Base-by-base conservation (phyloP, 2,329 filamentous ascomycete species). In the Talaromyces pinophilus region DNA sequence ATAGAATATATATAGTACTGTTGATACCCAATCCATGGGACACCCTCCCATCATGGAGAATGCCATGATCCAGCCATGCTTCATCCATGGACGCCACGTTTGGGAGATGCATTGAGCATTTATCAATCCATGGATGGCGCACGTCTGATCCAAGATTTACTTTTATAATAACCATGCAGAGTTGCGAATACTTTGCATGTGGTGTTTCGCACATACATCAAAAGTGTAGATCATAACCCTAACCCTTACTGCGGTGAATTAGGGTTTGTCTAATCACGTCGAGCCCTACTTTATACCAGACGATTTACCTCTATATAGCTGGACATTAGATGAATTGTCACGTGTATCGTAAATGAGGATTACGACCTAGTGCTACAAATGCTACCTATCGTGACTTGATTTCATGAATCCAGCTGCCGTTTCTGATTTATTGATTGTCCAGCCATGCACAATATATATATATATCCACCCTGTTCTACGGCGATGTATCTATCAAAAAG, bases 21-120 rank as follows among this genome's bases (percentile, higher is more conserved):
- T 44, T 33, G 50, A 54, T 30, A 50, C 46, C 22, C 10, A 50
- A 15, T 28, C 22, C 46, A 50, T 28, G 46, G 46, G 5, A 28
- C 46, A 11, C 7, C 30, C 7, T 33, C 30, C 30, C 30, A 4
- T 54, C 15, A 4, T 54, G 28, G 25, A 30, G 25, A 11, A 55
- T 33, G 30, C 52, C 30, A 55, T 55, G 52, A 55, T 19, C 52
- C 30, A 52, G 48, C 25, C 48, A 52, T 52, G 48, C 28, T 33
- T 33, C 50, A 33, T 19, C 28, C 15, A 33, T 11, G 15, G 50
- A 54, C 28, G 50, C 28, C 28, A 54, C 50, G 28, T 54, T 54
- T 33, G 6, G n/a, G 15, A n/a, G 5, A 10, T 54, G 28, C 50
- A 33, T 30, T 30, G 25, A n/a, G 15, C 5, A 5, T 30, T 28